Conservation (phyloP, 331 rosid genomes). For the Phaseolus coccineus region DNA sequence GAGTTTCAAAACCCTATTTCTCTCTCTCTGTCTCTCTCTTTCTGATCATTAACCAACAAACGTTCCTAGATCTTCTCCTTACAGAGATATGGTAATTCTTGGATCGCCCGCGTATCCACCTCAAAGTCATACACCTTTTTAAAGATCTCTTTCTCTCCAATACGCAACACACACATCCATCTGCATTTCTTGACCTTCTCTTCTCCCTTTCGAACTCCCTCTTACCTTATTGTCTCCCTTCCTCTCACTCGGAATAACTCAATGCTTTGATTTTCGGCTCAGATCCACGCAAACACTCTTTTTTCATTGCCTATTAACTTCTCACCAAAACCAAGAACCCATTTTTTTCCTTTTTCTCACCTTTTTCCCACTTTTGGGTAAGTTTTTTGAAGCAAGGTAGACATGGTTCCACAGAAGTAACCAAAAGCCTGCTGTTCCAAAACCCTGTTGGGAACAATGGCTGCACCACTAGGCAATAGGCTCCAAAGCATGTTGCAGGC, state of each 20-base stretch:
- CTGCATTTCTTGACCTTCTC: constrained; percentile 39
- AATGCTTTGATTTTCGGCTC: constrained; percentile 50
- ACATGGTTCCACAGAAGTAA: constrained; percentile 35
- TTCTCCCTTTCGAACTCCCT: constrained; percentile 10
- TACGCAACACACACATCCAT: not conserved
- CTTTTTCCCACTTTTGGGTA: constrained; percentile 16
- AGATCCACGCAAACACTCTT: constrained; percentile 13
- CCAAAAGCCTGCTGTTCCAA: constrained; percentile 24
- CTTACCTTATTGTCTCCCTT: constrained; percentile 10
- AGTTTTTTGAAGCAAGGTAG: not conserved
- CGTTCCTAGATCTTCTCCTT: constrained; percentile 48
- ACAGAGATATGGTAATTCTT: constrained; percentile 42
- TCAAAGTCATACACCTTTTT: constrained; percentile 67
- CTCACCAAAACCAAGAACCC: constrained; percentile 38
- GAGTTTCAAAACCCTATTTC: constrained; percentile 35
- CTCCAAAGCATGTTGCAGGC: constrained; percentile 80
- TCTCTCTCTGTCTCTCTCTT: constrained; percentile 14
- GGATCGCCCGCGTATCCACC: constrained; percentile 62
- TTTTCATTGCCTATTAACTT: constrained; percentile 37
- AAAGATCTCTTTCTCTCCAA: not conserved
- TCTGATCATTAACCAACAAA: constrained; percentile 48
- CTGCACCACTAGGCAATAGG: constrained; percentile 55
- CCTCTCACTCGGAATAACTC: not conserved
- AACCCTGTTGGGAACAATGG: constrained; percentile 49
- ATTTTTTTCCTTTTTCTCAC: constrained; percentile 5